Conservation (phyloP, 2,329 filamentous ascomycete species). For the Penicillium sp. region DNA sequence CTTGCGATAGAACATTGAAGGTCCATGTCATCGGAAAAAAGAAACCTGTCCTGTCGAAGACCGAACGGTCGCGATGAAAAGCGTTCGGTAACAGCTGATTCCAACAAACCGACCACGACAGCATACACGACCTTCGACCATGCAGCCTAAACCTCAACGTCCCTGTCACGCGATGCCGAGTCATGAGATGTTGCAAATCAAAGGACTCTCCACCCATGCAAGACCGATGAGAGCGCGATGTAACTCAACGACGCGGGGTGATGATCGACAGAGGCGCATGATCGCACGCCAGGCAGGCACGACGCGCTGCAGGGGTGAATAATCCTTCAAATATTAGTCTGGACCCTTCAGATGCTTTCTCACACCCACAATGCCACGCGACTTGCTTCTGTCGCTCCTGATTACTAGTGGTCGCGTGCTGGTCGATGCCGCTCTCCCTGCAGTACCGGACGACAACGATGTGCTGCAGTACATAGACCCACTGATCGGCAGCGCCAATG, state of each 20-base stretch:
- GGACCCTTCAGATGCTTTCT: neutral
- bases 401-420: slow-evolving; percentile 9
- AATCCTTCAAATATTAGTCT: slow-evolving; percentile 10
- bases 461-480: slow-evolving; percentile 49
- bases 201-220: slow-evolving; percentile 23
- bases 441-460: slow-evolving; percentile 33
- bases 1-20: neutral
- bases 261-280: slow-evolving; percentile 14
- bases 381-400: slow-evolving; percentile 12
- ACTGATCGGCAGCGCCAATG: slow-evolving; percentile 54
- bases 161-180: neutral
- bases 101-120: neutral
- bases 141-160: neutral
- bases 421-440: slow-evolving; percentile 9
- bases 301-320: slow-evolving; percentile 7
- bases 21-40: neutral
- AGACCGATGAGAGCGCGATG: slow-evolving; percentile 21
- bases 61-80: neutral
- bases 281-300: slow-evolving; percentile 12
- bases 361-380: slow-evolving; percentile 12
- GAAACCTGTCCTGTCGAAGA: no score
- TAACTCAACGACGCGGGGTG: slow-evolving; percentile 14
- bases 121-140: neutral
- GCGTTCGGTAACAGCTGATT: neutral
- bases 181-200: neutral